These are phyloP conservation scores for Psilocybe sp. DNA, from an alignment of 768 basidiomycete species.

Conservation along the genomic window DNA sequence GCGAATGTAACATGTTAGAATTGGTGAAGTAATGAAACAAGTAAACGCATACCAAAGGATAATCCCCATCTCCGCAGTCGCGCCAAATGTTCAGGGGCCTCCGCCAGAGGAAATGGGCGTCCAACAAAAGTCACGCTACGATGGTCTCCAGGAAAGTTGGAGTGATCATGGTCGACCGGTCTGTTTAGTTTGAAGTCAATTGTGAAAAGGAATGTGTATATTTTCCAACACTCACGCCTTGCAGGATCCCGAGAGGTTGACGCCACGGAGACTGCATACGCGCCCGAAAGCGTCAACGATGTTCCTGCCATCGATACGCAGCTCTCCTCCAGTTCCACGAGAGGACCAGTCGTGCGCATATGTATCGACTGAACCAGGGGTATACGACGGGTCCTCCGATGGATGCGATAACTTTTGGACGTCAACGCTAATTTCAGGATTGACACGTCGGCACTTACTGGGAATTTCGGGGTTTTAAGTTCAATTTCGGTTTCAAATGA, in stretches of 20 bases:
- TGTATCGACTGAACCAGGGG: slow-evolving; percentile 43
- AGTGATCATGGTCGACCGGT: slow-evolving; percentile 66
- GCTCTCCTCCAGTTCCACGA: slow-evolving; percentile 48
- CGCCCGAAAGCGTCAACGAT: slow-evolving; percentile 81
- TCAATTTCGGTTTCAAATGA: not conserved
- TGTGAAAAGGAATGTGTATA: not conserved
- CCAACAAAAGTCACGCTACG: slow-evolving; percentile 80
- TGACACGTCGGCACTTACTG: not conserved
- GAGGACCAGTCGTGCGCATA: slow-evolving; percentile 77
- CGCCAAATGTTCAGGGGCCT: slow-evolving; percentile 83
- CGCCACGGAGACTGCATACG: slow-evolving; percentile 78
- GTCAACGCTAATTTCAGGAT: not conserved
- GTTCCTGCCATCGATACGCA: slow-evolving; percentile 69
- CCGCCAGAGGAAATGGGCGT: slow-evolving; percentile 85
- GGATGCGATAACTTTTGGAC: slow-evolving; percentile 35
- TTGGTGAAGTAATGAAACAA: not conserved
- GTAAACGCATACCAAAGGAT: slow-evolving; percentile 65
- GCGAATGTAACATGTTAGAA: not conserved
- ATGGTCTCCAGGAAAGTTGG: slow-evolving; percentile 63
- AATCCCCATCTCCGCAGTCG: slow-evolving; percentile 84
- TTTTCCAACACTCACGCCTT: slow-evolving; percentile 61
- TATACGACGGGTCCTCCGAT: slow-evolving; percentile 41
- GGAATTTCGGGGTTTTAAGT: not conserved
- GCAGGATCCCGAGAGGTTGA: slow-evolving; percentile 78
- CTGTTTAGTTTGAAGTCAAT: slow-evolving; percentile 33